Evolutionary conservation across 2,329 filamentous ascomycete species (phyloP).

Genomic region (Trichoderma pleuroti): DNA sequence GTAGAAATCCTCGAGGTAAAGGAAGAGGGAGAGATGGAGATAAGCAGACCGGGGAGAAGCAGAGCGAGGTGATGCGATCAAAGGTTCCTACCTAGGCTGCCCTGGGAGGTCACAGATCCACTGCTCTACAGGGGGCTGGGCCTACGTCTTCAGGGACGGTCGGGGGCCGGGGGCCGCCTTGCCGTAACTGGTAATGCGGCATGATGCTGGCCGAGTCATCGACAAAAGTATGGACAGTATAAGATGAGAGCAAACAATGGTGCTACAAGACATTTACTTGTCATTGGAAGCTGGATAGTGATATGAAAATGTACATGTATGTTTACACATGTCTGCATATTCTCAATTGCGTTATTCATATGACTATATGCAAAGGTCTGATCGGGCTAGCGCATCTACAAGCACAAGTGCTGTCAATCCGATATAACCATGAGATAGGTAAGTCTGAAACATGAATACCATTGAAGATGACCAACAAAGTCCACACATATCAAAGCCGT

Average conservation of each 20-base stretch:
- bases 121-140: not conserved
- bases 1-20: not conserved
- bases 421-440: not conserved
- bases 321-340: not conserved
- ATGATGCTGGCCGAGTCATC: not conserved
- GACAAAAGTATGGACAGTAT: not conserved
- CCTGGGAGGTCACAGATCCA: not conserved
- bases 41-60: not conserved
- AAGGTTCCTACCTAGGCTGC: not conserved
- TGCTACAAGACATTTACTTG: not conserved
- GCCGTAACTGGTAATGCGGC: not conserved
- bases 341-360: not conserved
- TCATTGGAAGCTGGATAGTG: not conserved
- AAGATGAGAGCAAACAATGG: not conserved
- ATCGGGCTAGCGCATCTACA: not conserved
- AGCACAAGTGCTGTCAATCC: not conserved
- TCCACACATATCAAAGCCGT: not conserved
- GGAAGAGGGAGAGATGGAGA: not conserved
- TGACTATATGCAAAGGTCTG: not conserved
- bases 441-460: not conserved
- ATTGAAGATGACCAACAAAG: not conserved
- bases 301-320: fast-evolving
- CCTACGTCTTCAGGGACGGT: not conserved
- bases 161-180: not conserved
- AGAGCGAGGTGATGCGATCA: not conserved